Evolutionary conservation across 768 basidiomycete genomes (phyloP).

Genomic region (Trichaptum fuscoviolaceum): DNA sequence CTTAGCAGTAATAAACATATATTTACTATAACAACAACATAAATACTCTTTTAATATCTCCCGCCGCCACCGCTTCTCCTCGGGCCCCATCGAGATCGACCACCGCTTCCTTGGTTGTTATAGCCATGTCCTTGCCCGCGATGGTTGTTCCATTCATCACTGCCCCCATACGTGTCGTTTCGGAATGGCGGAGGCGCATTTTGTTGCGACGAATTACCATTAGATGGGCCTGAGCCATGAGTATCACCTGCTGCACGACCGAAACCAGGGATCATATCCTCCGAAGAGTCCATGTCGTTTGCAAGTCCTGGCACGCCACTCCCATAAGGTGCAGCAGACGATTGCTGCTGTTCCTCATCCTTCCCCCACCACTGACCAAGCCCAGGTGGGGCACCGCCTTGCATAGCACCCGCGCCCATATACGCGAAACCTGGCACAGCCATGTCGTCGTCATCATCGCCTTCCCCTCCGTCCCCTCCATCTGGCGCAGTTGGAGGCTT

Average conservation of each 20-base stretch:
- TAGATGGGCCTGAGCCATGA: conserved; percentile 23
- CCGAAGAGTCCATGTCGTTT: conserved; percentile 23
- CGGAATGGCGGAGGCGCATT: conserved; percentile 41
- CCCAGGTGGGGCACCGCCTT: conserved; percentile 20
- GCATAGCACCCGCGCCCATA: conserved; percentile 22
- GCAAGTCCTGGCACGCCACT: conserved; percentile 17
- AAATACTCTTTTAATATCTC: conserved; percentile 11
- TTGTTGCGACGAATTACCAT: conserved; percentile 21
- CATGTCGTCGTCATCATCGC: conserved; percentile 71
- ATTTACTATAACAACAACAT: not conserved
- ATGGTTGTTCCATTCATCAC: conserved; percentile 32
- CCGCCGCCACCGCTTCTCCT: conserved; percentile 7
- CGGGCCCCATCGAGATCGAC: conserved; percentile 6
- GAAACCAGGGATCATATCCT: conserved; percentile 65
- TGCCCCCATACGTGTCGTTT: conserved; percentile 43
- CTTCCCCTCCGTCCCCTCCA: conserved; percentile 32
- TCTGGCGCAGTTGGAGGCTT: conserved; percentile 66
- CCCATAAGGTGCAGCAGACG: conserved; percentile 13
- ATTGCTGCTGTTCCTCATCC: conserved; percentile 33
- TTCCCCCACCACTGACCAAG: conserved; percentile 37
- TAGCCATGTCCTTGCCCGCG: conserved; percentile 31
- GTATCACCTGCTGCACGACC: conserved; percentile 29
- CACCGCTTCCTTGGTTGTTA: conserved; percentile 17
- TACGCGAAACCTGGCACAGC: conserved; percentile 73
- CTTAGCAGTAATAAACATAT: not conserved